A percentile compares a stretch with the other conserved stretches of the same genome.
phyloP scores from a whole-genome alignment of 805 yeast genomes.

The Grigorovia yakushimaensis region DNA sequence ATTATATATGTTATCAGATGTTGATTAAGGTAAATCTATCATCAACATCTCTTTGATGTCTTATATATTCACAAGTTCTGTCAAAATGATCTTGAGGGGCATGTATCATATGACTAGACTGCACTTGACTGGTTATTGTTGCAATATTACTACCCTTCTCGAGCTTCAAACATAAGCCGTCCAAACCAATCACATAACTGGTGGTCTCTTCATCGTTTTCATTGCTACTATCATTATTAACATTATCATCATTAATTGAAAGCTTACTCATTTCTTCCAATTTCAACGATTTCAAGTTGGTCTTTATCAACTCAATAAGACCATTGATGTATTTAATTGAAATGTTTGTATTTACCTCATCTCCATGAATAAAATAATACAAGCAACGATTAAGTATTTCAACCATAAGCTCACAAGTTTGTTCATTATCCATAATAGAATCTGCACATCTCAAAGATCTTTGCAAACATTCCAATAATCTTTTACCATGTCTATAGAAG shows the following conservation, averaged over 20 bases:
- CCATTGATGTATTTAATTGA: slow-evolving; percentile 75
- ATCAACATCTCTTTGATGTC: slow-evolving; percentile 58
- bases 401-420: slow-evolving; percentile 69
- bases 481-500: slow-evolving; percentile 44
- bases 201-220: not conserved
- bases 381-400: slow-evolving; percentile 83
- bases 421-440: slow-evolving; percentile 68
- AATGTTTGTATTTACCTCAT: slow-evolving; percentile 31
- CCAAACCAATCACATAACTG: slow-evolving; percentile 17
- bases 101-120: slow-evolving; percentile 21
- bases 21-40: slow-evolving; percentile 53
- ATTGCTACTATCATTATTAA: not conserved
- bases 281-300: slow-evolving; percentile 36
- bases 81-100: slow-evolving; percentile 42
- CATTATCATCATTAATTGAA: slow-evolving; percentile 5
- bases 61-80: slow-evolving; percentile 63
- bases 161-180: slow-evolving; percentile 21
- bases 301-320: slow-evolving; percentile 68
- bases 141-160: slow-evolving; percentile 4
- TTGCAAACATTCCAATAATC: slow-evolving; percentile 86
- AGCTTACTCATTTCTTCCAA: slow-evolving; percentile 30
- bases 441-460: slow-evolving; percentile 85
- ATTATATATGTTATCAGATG: slow-evolving; percentile 5
- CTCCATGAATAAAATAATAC: slow-evolving; percentile 55
- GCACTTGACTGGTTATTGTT: slow-evolving; percentile 15